Conservation (phyloP, 352 stramenopile genomes). For the Phytophthora fragariae region DNA sequence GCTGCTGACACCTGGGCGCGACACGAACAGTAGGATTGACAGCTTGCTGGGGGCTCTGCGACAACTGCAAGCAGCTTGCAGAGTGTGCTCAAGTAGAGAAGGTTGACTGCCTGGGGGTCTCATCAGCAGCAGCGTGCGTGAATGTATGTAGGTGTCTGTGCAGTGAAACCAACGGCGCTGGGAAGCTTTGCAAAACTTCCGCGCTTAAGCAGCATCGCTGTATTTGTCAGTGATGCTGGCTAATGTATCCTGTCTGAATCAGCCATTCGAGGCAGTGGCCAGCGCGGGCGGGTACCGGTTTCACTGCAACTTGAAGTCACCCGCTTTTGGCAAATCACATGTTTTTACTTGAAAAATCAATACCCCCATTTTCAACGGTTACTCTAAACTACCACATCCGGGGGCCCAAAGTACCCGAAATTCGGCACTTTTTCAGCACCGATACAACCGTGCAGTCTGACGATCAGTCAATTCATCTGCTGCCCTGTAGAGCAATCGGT, state of each 20-base stretch:
- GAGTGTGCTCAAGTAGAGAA: not conserved
- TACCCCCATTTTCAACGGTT: not conserved
- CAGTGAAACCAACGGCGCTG: slow-evolving; percentile 4
- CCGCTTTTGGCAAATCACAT: not conserved
- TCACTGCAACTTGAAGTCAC: slow-evolving; percentile 20
- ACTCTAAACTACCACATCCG: not conserved
- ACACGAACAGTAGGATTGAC: slow-evolving; percentile 21
- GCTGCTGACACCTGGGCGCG: slow-evolving; percentile 25
- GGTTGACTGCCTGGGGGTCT: not conserved
- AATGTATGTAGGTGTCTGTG: not conserved
- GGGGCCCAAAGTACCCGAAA: not conserved
- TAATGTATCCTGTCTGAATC: slow-evolving; percentile 22
- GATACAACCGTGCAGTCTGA: slow-evolving; percentile 12
- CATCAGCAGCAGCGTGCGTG: no score
- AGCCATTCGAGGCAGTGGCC: not conserved
- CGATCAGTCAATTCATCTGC: slow-evolving; percentile 30
- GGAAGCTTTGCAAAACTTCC: not conserved
- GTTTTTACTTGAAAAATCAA: slow-evolving; percentile 8
- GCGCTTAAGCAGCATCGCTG: slow-evolving; percentile 1
- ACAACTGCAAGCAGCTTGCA: slow-evolving; percentile 11
- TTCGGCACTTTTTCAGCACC: slow-evolving; percentile 21
- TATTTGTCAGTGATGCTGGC: slow-evolving; percentile 4
- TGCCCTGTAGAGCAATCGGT: slow-evolving; percentile 19
- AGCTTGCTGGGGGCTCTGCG: slow-evolving; percentile 13
- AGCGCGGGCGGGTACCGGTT: slow-evolving; percentile 6